Evolutionary conservation across 2,329 filamentous ascomycete genomes (phyloP), one percentile per base, ranked within the genome.

Genomic region (Aspergillus alliaceus): DNA sequence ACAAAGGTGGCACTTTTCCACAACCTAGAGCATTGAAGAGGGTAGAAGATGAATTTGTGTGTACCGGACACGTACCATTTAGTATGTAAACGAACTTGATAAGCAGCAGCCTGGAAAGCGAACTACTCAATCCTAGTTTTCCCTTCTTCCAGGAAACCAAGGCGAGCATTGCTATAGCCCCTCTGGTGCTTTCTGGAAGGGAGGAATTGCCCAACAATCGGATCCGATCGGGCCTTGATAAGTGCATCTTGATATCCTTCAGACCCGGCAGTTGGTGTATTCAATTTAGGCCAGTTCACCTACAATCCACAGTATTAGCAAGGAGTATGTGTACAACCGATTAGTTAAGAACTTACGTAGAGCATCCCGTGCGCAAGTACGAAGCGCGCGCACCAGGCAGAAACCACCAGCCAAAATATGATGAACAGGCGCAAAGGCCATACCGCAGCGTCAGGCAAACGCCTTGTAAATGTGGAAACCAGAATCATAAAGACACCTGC

Each of bases 211-310:
- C 95, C 95, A 48, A 98, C 83, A 18, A 99, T 74, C 58, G 87
- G 85, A 70, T 96, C 91, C 70, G 95, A 92, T 63, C 88, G 83
- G 12, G 93, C 92, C 71, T 91, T 90, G 64, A 83, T 82, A 64
- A 96, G 86, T 52, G 93, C 90, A 66, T 97, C 92, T 67, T 91
- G 87, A 75, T 93, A 96, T 37, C 91, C 91, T 69, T 99, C 95
- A 6, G 86, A 84, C 2, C 91, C 93, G 76, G 90, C 96, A 2
- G 90, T 86, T 15, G 91, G 88, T 11, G 92, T 93, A 74, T 96
- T 96, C 48, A 99, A 85, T 72, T 96, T 97, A 9, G 95, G 95
- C 95, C 96, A 99, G 77, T 97, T 98, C 65, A 97, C 93, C 92
- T 96, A 60, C 44, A 34, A 18, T 46, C 50, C 18, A 53, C 1